Evolutionary conservation across 106 monocot species (phyloP).

Genomic region (Triglochin maritima): DNA sequence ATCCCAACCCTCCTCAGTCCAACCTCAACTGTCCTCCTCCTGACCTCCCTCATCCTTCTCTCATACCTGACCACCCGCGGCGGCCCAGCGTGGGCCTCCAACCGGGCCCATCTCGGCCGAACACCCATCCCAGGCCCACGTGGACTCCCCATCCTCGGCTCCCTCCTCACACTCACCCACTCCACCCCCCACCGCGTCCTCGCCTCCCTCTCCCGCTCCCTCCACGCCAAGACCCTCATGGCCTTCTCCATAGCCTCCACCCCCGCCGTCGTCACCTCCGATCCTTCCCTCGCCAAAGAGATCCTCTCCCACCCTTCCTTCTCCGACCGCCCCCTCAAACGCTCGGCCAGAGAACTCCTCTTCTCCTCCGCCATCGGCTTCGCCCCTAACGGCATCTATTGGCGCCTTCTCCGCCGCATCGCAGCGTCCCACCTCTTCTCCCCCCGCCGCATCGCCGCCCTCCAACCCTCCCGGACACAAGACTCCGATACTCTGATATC

Average conservation of each 20-base stretch:
- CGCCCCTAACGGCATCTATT: conserved; percentile 76
- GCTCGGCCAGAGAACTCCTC: conserved; percentile 77
- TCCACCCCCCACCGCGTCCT: conserved; percentile 51
- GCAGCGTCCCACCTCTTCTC: conserved; percentile 72
- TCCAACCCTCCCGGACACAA: conserved; percentile 39
- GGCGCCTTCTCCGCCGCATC: conserved; percentile 78
- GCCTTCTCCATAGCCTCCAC: conserved; percentile 88
- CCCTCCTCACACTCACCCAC: conserved; percentile 47
- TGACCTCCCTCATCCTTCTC: conserved; percentile 14
- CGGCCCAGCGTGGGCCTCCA: conserved; percentile 42
- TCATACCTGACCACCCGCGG: conserved; percentile 44
- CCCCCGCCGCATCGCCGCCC: conserved; percentile 61
- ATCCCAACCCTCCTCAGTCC: conserved; percentile 38
- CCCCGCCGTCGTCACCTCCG: conserved; percentile 66
- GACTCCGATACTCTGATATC: conserved; percentile 44
- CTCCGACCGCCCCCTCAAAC: conserved; percentile 73
- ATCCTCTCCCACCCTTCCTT: conserved; percentile 52
- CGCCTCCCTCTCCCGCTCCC: conserved; percentile 10
- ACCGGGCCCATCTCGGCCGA: conserved; percentile 21
- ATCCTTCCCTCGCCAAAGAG: conserved; percentile 44
- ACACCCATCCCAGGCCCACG: conserved; percentile 47
- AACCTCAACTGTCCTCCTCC: conserved; percentile 10
- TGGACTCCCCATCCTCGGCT: conserved; percentile 71
- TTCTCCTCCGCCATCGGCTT: conserved; percentile 85
- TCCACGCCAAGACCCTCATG: conserved; percentile 31